Percentiles rank a stretch among this genome's conserved stretches.
Conservation (phyloP, 2,329 filamentous ascomycete genomes). For the Cordyceps pruinosa region DNA sequence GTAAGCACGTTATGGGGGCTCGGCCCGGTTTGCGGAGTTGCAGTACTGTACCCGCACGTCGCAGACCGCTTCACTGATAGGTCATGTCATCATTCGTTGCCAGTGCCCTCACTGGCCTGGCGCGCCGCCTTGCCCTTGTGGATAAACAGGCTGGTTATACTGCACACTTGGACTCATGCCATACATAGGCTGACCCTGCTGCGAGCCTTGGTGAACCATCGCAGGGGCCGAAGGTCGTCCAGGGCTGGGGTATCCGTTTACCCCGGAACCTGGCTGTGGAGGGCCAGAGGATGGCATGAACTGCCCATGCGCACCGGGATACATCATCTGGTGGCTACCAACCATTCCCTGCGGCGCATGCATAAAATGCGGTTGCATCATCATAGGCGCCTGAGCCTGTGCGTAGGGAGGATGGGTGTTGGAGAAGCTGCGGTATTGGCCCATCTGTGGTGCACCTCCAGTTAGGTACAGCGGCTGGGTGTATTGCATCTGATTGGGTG, state of each 20-base stretch:
- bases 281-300: slow-evolving; percentile 56
- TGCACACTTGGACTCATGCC: slow-evolving; percentile 70
- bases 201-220: slow-evolving; percentile 93
- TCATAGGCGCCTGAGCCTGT: slow-evolving; percentile 68
- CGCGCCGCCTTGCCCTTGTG: slow-evolving; percentile 57
- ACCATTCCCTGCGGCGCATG: slow-evolving; percentile 64
- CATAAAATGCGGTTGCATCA: slow-evolving; percentile 76
- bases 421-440: slow-evolving; percentile 62
- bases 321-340: slow-evolving; percentile 73
- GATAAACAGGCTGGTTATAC: slow-evolving; percentile 68
- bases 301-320: slow-evolving; percentile 57
- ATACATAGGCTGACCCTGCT: slow-evolving; percentile 76
- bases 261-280: slow-evolving; percentile 54
- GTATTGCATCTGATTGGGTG: slow-evolving; percentile 63
- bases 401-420: slow-evolving; percentile 61
- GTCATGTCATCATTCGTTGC: background rate
- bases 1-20: slow-evolving; percentile 57
- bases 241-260: slow-evolving; percentile 82
- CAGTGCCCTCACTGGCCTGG: slow-evolving; percentile 57
- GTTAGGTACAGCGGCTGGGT: slow-evolving; percentile 67
- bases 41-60: slow-evolving; percentile 54
- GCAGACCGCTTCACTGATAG: slow-evolving; percentile 38
- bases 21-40: slow-evolving; percentile 55
- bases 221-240: slow-evolving; percentile 71
- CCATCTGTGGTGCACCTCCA: slow-evolving; percentile 63